Conservation (phyloP, 306 rosid species). For the Bauhinia variegata region DNA sequence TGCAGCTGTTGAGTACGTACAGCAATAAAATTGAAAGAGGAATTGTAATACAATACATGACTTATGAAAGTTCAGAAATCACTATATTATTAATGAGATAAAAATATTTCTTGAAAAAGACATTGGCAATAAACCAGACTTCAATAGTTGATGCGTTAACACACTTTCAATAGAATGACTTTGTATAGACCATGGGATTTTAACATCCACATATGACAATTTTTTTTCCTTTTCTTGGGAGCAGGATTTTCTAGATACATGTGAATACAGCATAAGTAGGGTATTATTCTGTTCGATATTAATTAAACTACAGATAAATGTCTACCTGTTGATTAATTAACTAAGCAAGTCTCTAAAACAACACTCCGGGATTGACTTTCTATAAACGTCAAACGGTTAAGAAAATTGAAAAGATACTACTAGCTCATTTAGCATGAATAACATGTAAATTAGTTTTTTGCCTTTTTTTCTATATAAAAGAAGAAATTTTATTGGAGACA, state of each 20-base stretch:
- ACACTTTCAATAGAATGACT: neutral
- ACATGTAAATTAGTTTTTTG: too few relatives aligned
- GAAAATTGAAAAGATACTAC: neutral
- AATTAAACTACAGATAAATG: neutral
- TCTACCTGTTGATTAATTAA: too few relatives aligned
- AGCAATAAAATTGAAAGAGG: constrained; percentile 23
- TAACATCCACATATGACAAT: neutral
- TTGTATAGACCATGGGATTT: neutral
- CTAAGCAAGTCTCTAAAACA: neutral
- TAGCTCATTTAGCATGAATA: neutral
- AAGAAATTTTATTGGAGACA: too few relatives aligned
- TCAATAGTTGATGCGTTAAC: neutral
- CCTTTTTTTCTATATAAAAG: too few relatives aligned
- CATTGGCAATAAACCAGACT: too few relatives aligned
- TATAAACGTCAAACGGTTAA: neutral
- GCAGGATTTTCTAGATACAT: neutral
- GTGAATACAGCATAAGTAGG: neutral
- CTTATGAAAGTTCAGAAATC: neutral
- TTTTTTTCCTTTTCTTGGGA: neutral
- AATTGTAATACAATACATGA: neutral
- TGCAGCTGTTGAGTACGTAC: constrained; percentile 53
- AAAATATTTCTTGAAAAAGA: too few relatives aligned
- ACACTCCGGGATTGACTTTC: neutral
- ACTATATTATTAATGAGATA: neutral
- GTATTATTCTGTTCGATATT: neutral